Evolutionary conservation across 2,329 filamentous ascomycete genomes (phyloP).

Genomic region (Monosporascus ibericus): DNA sequence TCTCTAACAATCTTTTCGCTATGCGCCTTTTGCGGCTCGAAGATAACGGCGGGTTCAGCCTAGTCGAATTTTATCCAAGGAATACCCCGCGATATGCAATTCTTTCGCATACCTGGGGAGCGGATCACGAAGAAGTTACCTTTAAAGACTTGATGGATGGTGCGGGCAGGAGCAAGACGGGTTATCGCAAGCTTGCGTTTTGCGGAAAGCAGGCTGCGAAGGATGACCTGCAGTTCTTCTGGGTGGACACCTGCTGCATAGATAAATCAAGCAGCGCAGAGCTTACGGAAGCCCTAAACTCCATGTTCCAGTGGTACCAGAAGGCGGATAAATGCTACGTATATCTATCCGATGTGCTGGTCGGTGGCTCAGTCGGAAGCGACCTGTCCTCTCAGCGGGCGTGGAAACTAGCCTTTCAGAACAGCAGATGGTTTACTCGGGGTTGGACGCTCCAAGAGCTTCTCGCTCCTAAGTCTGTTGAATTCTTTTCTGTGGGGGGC

Average conservation of each 20-base stretch:
- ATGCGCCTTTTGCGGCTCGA: no score
- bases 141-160: neutral
- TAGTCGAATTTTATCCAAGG: no score
- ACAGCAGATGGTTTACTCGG: no score
- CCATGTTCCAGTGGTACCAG: neutral
- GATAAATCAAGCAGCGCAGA: neutral
- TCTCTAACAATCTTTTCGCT: no score
- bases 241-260: slow-evolving; percentile 1
- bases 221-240: neutral
- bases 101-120: slow-evolving; percentile 13
- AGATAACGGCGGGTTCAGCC: no score
- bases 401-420: neutral
- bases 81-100: slow-evolving; percentile 24
- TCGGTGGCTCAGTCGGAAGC: no score
- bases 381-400: neutral
- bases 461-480: neutral
- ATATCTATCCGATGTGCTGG: neutral
- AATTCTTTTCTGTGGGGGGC: neutral
- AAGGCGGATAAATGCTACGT: neutral
- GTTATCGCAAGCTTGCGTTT: neutral
- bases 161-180: neutral
- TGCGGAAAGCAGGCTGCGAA: neutral
- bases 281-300: neutral
- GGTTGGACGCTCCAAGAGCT: neutral
- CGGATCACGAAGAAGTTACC: neutral